Evolutionary conservation across 345 rosid species (phyloP).

Genomic region (Citrus reticulata): DNA sequence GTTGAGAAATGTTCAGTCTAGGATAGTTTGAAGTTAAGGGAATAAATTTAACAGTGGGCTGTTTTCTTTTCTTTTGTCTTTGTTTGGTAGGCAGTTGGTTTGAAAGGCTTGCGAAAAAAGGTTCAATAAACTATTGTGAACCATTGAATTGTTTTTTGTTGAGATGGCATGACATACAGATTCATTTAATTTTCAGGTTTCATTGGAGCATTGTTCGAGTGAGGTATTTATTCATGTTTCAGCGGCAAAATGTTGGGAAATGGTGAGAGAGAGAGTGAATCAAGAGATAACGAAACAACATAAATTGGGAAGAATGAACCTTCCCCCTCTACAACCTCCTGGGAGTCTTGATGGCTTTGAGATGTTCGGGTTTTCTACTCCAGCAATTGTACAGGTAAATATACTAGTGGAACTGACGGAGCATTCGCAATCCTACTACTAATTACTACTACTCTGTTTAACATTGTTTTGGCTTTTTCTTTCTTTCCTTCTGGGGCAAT

Average conservation of each 20-base stretch:
- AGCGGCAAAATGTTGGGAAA: constrained; percentile 93
- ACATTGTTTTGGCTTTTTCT: neutral
- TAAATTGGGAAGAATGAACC: constrained; percentile 65
- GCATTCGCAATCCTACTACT: too few species aligned
- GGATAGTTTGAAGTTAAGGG: neutral
- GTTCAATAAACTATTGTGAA: neutral
- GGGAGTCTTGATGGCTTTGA: constrained; percentile 97
- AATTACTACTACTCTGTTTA: neutral
- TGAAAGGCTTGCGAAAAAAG: neutral
- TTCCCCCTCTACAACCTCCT: constrained; percentile 93
- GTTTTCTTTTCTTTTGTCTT: neutral
- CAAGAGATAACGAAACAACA: constrained; percentile 88
- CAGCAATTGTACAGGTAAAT: constrained; percentile 87
- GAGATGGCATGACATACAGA: neutral
- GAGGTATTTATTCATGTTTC: constrained; percentile 89
- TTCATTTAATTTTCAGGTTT: constrained; percentile 55
- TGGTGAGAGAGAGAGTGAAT: constrained; percentile 94
- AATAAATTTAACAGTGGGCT: neutral
- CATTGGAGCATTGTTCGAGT: constrained; percentile 62
- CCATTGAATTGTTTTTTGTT: neutral
- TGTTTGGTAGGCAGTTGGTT: neutral
- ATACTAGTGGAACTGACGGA: neutral
- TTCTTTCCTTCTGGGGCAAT: neutral
- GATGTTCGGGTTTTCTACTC: constrained; percentile 95
- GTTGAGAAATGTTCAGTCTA: neutral